Evolutionary conservation across 2,329 filamentous ascomycete species (phyloP).

Genomic region (Pseudocercospora crystallina): DNA sequence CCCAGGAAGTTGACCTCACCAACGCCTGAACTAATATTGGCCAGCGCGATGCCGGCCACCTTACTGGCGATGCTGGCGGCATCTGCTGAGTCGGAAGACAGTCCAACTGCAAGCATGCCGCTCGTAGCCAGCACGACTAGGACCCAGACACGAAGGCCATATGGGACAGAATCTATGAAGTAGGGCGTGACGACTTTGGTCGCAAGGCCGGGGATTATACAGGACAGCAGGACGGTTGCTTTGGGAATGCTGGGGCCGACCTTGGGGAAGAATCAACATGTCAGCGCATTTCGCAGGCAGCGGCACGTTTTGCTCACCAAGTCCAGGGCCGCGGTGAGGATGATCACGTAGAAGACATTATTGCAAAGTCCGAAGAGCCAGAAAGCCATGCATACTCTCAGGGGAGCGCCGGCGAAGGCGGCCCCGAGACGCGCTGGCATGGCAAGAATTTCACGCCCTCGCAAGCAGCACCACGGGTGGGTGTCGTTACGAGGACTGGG

Average conservation of each 20-base stretch:
- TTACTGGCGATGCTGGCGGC: slow-evolving; percentile 65
- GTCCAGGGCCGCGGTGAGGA: slow-evolving; percentile 91
- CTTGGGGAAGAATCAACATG: no score
- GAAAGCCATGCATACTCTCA: slow-evolving; percentile 74
- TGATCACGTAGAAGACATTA: slow-evolving; percentile 96
- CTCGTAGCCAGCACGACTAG: slow-evolving; percentile 74
- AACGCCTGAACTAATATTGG: slow-evolving; percentile 79
- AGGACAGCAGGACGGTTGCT: slow-evolving; percentile 86
- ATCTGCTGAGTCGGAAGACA: slow-evolving; percentile 59
- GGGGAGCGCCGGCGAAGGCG: slow-evolving; percentile 67
- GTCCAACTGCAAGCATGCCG: slow-evolving; percentile 86
- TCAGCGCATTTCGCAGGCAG: no score
- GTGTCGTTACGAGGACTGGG: slow-evolving; percentile 48
- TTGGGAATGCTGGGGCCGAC: slow-evolving; percentile 82
- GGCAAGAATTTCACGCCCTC: no score
- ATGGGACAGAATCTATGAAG: slow-evolving; percentile 86
- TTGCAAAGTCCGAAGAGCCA: slow-evolving; percentile 96
- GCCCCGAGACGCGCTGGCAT: slow-evolving; percentile 57
- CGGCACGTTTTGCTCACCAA: slow-evolving; percentile 51
- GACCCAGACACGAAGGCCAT: slow-evolving; percentile 69
- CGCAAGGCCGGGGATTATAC: slow-evolving; percentile 85
- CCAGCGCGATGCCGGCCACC: slow-evolving; percentile 78
- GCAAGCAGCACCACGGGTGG: no score
- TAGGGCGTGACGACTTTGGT: slow-evolving; percentile 73
- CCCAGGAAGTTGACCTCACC: slow-evolving; percentile 91